Evolutionary conservation across 768 basidiomycete species (phyloP), one percentile per base, ranked within the genome.

Genomic region (Lactarius sp.): DNA sequence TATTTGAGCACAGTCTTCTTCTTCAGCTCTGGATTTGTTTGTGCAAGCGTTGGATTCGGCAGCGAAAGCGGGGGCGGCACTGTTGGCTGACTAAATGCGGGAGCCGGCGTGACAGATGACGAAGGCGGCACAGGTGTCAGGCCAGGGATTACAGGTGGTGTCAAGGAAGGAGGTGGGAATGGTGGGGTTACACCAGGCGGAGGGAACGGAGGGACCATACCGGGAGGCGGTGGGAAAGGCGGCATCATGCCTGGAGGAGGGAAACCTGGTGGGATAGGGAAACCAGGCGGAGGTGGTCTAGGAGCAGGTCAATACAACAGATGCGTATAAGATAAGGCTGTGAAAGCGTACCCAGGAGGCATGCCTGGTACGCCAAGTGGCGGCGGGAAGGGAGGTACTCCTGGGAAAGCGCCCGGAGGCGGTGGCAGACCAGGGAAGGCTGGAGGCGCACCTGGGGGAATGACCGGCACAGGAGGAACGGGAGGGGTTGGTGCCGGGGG

Each of bases 1-100:
- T 86, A 90, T 73, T 92, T 88, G 50, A 94, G 77, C 22, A 80
- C 80, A 1, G 89, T 90, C 14, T 79, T 76, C 73, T 91, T 90
- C 79, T 92, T 93, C 70, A 90, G 84, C 2, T 83, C 79, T 13
- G 87, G 83, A 69, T 89, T 87, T 14, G 80, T 84, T 76, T 92
- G 88, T 20, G 79, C 76, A 44, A 84, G 73, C 5, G 78, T 74
- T 9, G 82, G 78, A 69, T 85, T 80, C 1, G 88, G 89, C 44
- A 90, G 74, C 20, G 68, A 74, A 33, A 80, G 73, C 39, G 69
- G 66, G n/a, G 69, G 70, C 1, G 71, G 69, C 4, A 56, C 56
- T 20, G 65, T 60, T 1, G 71, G 64, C 51, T 69, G 49, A 16
- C 42, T 44, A 8, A 68, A 39, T 44, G 34, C 34, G 37, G 72